Base-by-base conservation (phyloP, 116 monocot species). In the Zostera marina region DNA sequence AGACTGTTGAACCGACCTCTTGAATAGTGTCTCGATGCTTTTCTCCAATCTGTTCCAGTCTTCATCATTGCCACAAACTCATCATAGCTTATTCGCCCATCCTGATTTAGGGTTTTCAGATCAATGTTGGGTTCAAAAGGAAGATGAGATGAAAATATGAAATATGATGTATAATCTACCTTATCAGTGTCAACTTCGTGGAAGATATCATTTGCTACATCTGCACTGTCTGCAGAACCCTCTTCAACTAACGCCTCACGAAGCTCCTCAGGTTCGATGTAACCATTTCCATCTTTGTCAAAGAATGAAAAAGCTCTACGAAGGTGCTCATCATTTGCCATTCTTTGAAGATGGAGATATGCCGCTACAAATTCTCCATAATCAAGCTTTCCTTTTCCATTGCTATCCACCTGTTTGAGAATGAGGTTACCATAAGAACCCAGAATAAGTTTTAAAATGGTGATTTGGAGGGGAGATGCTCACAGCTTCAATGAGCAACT, bases 121-220 rank as follows among this genome's bases (percentile, higher is more conserved):
- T 16, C 0, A 8, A 9, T 47, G 13, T 47, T 47, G 4, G 16
- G 47, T 2, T 47, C 16, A 14, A 13, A 47, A 47, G 32, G 32
- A 7, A 55, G 24, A 23, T 22, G 55, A 23, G 32, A 7, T 44
- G 11, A 55, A 23, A 7, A 55, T 11, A 23, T 22, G 55, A 23
- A 55, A 7, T n/a, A n/a, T n/a, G n/a, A n/a, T n/a, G 11, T 3
- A 7, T 17, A 1, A 39, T 4, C 2, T 1, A 98, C 96, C 88
- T 98, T 98, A 63, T 89, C 90, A 0, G 80, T 83, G 70, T 98
- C 96, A 11, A 89, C 85, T 84, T 96, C 96, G 58, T 78, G 86
- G 16, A 98, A 72, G 63, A 98, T 85, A 72, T 98, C 96, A 46
- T 80, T 85, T 15, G 74, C 85, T 0, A 89, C 70, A 64, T 82